Conservation (phyloP, 2,329 filamentous ascomycete species). For the Colletotrichum brevisporum region DNA sequence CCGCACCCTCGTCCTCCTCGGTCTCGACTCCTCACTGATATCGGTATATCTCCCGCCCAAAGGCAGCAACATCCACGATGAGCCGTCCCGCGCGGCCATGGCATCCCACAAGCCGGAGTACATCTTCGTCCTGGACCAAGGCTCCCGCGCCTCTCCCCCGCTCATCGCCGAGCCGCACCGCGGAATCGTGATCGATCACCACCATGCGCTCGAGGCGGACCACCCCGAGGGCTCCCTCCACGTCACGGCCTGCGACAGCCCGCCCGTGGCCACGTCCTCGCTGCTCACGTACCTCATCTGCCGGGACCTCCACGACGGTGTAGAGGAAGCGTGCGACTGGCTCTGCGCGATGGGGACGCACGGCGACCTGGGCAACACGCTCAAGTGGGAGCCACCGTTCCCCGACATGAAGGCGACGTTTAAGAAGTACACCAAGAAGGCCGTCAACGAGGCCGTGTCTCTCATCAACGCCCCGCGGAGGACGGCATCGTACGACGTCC, state of each 20-base stretch:
- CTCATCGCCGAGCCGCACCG: slow-evolving; percentile 65
- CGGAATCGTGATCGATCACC: slow-evolving; percentile 76
- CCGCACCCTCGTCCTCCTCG: slow-evolving; percentile 71
- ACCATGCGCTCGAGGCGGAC: slow-evolving; percentile 66
- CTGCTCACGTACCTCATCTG: slow-evolving; percentile 77
- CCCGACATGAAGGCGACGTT: slow-evolving; percentile 74
- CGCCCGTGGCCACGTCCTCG: slow-evolving; percentile 75
- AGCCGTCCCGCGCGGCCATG: slow-evolving; percentile 67
- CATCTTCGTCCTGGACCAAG: slow-evolving; percentile 57
- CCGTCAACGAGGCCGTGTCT: slow-evolving; percentile 73
- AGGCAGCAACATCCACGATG: slow-evolving; percentile 70
- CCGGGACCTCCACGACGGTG: slow-evolving; percentile 64
- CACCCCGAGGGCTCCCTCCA: slow-evolving; percentile 69
- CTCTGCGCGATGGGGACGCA: slow-evolving; percentile 76
- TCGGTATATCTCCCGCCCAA: slow-evolving; percentile 72
- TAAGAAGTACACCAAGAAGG: slow-evolving; percentile 73
- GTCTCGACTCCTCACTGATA: slow-evolving; percentile 66
- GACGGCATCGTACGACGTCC: slow-evolving; percentile 72
- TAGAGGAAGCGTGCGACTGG: slow-evolving; percentile 68
- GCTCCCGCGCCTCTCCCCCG: slow-evolving; percentile 58
- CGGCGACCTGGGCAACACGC: slow-evolving; percentile 73
- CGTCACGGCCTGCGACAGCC: slow-evolving; percentile 74
- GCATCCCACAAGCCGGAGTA: slow-evolving; percentile 56
- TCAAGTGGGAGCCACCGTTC: slow-evolving; percentile 77
- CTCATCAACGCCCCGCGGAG: slow-evolving; percentile 76